phyloP scores from a whole-genome alignment of 2,329 filamentous ascomycete species.

The Aspergillus persii region DNA sequence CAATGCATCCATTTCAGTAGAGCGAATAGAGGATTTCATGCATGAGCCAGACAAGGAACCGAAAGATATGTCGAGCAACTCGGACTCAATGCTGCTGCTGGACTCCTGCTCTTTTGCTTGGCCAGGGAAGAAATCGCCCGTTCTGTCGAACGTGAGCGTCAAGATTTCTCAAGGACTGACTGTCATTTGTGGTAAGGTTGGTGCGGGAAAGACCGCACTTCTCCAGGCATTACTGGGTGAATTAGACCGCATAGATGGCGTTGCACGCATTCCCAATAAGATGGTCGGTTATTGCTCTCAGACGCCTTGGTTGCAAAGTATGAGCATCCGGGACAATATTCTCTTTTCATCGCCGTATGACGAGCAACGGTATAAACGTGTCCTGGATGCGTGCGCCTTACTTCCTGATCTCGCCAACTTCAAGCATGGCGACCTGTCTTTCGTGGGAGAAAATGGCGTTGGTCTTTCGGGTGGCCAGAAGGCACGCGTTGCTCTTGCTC shows the following conservation, averaged over 20 bases:
- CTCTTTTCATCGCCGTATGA: slow-evolving; percentile 67
- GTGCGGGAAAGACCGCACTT: slow-evolving; percentile 62
- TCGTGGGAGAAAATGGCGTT: slow-evolving; percentile 61
- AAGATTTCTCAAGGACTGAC: slow-evolving; percentile 57
- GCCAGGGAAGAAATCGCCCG: slow-evolving; percentile 63
- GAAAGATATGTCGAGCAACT: slow-evolving; percentile 40
- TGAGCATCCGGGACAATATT: slow-evolving; percentile 68
- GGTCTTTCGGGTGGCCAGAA: slow-evolving; percentile 62
- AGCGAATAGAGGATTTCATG: slow-evolving; percentile 84
- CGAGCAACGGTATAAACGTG: slow-evolving; percentile 64
- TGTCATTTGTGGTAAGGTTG: slow-evolving; percentile 63
- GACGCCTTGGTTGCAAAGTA: slow-evolving; percentile 66
- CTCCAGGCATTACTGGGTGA: slow-evolving; percentile 60
- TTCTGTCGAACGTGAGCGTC: slow-evolving; percentile 55
- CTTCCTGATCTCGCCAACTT: slow-evolving; percentile 61
- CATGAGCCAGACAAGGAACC: slow-evolving; percentile 77
- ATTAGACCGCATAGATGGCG: slow-evolving; percentile 53
- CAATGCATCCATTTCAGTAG: slow-evolving; percentile 79
- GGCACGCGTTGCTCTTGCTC: slow-evolving; percentile 59
- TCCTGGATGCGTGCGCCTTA: slow-evolving; percentile 64
- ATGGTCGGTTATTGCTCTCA: slow-evolving; percentile 65
- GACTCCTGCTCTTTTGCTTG: slow-evolving; percentile 71
- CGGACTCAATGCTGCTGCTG: slow-evolving; percentile 45
- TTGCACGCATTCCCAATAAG: slow-evolving; percentile 53
- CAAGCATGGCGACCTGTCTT: slow-evolving; percentile 62